Evolutionary conservation across 441 rosid genomes (phyloP).

Genomic region (Populus hybrid): DNA sequence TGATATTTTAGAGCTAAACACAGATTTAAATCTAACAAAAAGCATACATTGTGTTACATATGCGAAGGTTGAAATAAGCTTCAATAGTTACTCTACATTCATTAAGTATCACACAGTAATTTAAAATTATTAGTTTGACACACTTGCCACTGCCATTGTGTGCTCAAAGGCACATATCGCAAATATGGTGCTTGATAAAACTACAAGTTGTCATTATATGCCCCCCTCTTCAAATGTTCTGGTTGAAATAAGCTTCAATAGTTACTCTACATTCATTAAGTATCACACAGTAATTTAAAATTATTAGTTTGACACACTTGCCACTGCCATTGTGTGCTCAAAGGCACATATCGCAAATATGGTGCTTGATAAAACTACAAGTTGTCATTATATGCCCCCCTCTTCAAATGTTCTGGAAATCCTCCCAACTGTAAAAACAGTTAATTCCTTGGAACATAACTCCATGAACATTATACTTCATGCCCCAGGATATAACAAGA

Average conservation of each 20-base stretch:
- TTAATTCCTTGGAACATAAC: background rate
- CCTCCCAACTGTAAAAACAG: background rate
- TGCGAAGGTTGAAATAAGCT: background rate
- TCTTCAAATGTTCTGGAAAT: background rate
- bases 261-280: background rate
- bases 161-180: background rate
- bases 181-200: background rate
- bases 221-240: background rate
- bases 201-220: background rate
- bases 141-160: background rate
- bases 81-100: background rate
- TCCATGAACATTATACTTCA: background rate
- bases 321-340: background rate
- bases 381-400: background rate
- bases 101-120: background rate
- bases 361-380: background rate
- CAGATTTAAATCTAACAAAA: background rate
- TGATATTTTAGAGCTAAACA: conserved; percentile 3
- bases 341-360: background rate
- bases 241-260: too few species aligned
- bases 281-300: background rate
- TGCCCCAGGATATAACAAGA: background rate
- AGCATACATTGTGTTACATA: background rate
- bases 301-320: background rate
- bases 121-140: background rate